Evolutionary conservation across 2,329 filamentous ascomycete species (phyloP).

Genomic region (Madurella mycetomatis): DNA sequence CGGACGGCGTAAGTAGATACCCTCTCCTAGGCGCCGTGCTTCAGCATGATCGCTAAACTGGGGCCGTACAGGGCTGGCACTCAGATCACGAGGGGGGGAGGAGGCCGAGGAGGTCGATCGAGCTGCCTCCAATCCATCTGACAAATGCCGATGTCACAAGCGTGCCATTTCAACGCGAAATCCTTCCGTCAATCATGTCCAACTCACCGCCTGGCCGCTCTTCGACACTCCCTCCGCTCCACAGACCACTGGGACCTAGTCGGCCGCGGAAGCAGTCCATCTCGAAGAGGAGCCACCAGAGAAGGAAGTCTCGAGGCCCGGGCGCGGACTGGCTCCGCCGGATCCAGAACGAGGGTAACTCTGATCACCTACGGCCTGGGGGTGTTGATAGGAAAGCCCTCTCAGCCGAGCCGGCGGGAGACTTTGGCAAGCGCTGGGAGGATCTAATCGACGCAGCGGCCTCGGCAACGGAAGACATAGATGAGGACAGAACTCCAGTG

Average conservation of each 20-base stretch:
- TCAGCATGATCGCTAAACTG: conserved; percentile 11
- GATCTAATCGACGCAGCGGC: conserved; percentile 91
- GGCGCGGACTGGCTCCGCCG: conserved; percentile 62
- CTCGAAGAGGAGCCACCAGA: conserved; percentile 77
- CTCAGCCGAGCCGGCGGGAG: conserved; percentile 77
- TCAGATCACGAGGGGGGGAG: conserved; percentile 65
- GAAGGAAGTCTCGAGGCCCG: conserved; percentile 64
- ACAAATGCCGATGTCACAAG: conserved; percentile 61
- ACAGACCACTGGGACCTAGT: conserved; percentile 65
- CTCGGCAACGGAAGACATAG: conserved; percentile 84
- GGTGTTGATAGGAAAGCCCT: conserved; percentile 76
- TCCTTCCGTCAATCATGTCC: conserved; percentile 76
- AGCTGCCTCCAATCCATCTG: conserved; percentile 65
- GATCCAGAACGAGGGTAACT: conserved; percentile 47
- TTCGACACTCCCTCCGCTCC: conserved; percentile 79
- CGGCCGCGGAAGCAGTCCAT: conserved; percentile 83
- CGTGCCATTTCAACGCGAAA: conserved; percentile 69
- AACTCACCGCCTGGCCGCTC: conserved; percentile 83
- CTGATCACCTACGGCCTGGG: conserved; percentile 59
- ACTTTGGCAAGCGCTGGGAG: conserved; percentile 89
- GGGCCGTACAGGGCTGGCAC: conserved; percentile 57
- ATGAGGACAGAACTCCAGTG: conserved; percentile 87
- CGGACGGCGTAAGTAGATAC: conserved; percentile 60
- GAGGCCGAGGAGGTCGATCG: conserved; percentile 63
- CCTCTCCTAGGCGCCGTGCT: not conserved